A percentile compares a stretch with the other conserved stretches of the same genome.
Evolutionary conservation across 169 alveolate genomes (phyloP).

Genomic region (Cryptosporidium canis): DNA sequence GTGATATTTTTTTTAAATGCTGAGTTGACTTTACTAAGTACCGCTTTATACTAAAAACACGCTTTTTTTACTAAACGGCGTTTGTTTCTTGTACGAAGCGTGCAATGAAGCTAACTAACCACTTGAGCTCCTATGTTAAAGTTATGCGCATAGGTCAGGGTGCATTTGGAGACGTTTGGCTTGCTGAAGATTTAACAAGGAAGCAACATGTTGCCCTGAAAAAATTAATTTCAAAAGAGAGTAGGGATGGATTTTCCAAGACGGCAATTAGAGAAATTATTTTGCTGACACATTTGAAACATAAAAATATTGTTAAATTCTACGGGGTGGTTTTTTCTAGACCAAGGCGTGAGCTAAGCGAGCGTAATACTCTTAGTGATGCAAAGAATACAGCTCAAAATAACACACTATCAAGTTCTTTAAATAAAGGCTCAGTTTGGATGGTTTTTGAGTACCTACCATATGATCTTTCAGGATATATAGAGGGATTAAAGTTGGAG

Average conservation of each 20-base stretch:
- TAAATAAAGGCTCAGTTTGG: slow-evolving; percentile 79
- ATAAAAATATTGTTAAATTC: slow-evolving; percentile 82
- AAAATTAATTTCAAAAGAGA: slow-evolving; percentile 85
- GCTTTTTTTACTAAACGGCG: neutral
- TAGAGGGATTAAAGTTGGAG: slow-evolving; percentile 80
- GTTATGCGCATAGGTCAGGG: slow-evolving; percentile 90
- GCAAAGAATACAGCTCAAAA: neutral
- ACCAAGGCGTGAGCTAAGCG: slow-evolving; percentile 23
- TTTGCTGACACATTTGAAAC: slow-evolving; percentile 83
- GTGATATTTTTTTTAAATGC: neutral
- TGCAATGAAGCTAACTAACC: neutral
- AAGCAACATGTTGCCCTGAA: slow-evolving; percentile 86
- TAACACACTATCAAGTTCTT: neutral
- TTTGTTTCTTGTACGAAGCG: neutral
- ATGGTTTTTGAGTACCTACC: slow-evolving; percentile 88
- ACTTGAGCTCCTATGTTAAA: slow-evolving; percentile 79
- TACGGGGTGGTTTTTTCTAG: slow-evolving; percentile 84
- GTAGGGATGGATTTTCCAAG: slow-evolving; percentile 89
- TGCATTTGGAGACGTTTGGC: slow-evolving; percentile 91
- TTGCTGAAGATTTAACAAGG: slow-evolving; percentile 85
- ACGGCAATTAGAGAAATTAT: slow-evolving; percentile 88
- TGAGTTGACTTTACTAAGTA: neutral
- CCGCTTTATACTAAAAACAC: neutral
- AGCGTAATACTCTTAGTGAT: neutral
- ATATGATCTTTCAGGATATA: slow-evolving; percentile 85